Evolutionary conservation across 352 stramenopile genomes (phyloP).

Genomic region (Globisporangium apiculatum): DNA sequence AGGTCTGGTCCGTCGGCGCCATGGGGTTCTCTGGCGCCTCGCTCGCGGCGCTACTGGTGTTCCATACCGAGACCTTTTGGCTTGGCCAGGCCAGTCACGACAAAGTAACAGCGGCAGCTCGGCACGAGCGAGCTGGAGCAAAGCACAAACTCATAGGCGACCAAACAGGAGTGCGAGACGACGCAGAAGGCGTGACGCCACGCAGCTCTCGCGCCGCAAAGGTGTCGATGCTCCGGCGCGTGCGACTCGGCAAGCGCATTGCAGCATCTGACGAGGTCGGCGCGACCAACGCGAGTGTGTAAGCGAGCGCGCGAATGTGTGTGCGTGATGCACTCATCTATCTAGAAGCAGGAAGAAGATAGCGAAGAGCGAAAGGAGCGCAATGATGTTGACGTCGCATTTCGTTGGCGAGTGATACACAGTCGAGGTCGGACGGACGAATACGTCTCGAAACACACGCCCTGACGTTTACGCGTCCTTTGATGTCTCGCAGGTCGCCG

Average conservation of each 20-base stretch:
- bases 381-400: no score
- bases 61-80: conserved; percentile 52
- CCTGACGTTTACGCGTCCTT: no score
- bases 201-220: not conserved
- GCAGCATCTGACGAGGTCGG: not conserved
- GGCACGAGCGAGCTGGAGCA: not conserved
- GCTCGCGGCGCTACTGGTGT: conserved; percentile 30
- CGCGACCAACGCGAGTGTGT: not conserved
- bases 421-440: no score
- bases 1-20: conserved; percentile 53
- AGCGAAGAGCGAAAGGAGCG: no score
- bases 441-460: no score
- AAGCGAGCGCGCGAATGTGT: not conserved
- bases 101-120: not conserved
- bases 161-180: no score
- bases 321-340: not conserved
- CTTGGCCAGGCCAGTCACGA: conserved; percentile 4
- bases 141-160: no score
- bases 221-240: not conserved
- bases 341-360: not conserved
- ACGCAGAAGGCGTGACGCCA: no score
- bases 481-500: no score
- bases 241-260: not conserved
- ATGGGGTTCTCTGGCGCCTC: conserved; percentile 36
- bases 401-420: no score